A percentile compares a stretch with the other conserved stretches of the same genome.
phyloP scores from a whole-genome alignment of 495 filamentous ascomycete genomes.

The Xylaria palmicola region DNA sequence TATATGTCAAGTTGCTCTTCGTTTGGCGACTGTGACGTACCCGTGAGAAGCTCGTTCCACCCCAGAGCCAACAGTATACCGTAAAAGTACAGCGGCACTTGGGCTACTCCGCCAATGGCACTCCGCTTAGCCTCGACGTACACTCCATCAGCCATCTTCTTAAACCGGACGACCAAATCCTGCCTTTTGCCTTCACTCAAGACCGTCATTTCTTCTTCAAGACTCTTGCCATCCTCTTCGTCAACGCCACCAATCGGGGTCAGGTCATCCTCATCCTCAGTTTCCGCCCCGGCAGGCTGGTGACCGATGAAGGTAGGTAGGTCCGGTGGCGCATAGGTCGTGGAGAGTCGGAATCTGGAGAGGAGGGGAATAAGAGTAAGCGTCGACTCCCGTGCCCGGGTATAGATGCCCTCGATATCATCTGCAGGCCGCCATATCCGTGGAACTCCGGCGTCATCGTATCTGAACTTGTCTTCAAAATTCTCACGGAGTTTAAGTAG shows the following conservation, averaged over 20 bases:
- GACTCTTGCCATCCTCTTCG: constrained; percentile 86
- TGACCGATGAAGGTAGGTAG: constrained; percentile 78
- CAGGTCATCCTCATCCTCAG: constrained; percentile 87
- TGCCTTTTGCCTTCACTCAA: constrained; percentile 82
- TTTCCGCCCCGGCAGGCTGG: constrained; percentile 69
- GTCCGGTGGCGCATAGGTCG: constrained; percentile 71
- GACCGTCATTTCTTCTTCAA: constrained; percentile 95
- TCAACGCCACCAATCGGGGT: constrained; percentile 84
- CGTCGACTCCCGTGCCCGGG: constrained; percentile 85
- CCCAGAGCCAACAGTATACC: constrained; percentile 82
- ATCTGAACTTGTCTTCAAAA: constrained; percentile 98
- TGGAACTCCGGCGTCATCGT: constrained; percentile 91
- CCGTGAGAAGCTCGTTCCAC: constrained; percentile 94
- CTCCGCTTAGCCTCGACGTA: constrained; percentile 96
- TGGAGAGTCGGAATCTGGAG: constrained; percentile 72
- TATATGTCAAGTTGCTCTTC: too few relatives aligned
- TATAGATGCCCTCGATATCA: constrained; percentile 95
- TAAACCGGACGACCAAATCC: constrained; percentile 91
- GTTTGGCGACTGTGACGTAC: constrained; percentile 49
- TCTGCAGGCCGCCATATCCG: constrained; percentile 96
- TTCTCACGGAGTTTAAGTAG: constrained; percentile 95
- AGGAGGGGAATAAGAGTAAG: constrained; percentile 85
- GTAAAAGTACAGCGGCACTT: constrained; percentile 94
- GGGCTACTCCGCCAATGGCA: constrained; percentile 91
- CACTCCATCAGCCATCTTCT: constrained; percentile 94